phyloP scores from a whole-genome alignment of 225 moss, liverwort and hornwort genomes.

The Pseudisothecium myosuroides region DNA sequence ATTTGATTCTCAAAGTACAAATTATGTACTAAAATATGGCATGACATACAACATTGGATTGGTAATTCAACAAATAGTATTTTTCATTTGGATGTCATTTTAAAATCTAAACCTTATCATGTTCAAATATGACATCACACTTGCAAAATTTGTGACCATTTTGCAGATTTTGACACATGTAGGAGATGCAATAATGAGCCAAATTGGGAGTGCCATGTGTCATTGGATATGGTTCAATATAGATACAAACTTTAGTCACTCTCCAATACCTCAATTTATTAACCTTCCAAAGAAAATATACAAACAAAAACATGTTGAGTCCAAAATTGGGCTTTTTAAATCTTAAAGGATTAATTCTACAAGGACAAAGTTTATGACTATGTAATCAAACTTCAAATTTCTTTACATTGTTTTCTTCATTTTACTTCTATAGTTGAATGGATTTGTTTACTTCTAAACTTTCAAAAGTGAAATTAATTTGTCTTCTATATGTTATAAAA shows the following conservation, averaged over 20 bases:
- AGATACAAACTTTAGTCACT: neutral
- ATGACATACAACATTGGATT: neutral
- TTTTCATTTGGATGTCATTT: too few relatives aligned
- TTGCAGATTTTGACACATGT: rapidly evolving
- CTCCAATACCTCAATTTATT: neutral
- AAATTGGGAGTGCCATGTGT: neutral
- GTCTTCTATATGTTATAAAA: neutral
- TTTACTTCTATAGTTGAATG: neutral
- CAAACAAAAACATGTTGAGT: neutral
- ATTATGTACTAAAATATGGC: too few relatives aligned
- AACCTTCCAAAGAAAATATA: neutral
- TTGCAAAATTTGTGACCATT: rapidly evolving
- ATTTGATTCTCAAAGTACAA: neutral
- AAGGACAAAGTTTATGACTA: rapidly evolving
- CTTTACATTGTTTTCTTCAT: too few relatives aligned
- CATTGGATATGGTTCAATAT: neutral
- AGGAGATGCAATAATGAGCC: neutral
- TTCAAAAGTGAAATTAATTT: neutral
- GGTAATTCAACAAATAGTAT: too few relatives aligned
- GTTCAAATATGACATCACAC: neutral
- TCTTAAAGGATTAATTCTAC: neutral
- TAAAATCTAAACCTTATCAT: too few relatives aligned
- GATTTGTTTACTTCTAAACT: neutral
- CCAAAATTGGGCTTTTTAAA: neutral
- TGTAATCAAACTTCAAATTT: neutral